Percentiles rank a stretch among this genome's conserved stretches.
phyloP scores from a whole-genome alignment of 73 alveolate genomes.

The Stentor roeselii region DNA sequence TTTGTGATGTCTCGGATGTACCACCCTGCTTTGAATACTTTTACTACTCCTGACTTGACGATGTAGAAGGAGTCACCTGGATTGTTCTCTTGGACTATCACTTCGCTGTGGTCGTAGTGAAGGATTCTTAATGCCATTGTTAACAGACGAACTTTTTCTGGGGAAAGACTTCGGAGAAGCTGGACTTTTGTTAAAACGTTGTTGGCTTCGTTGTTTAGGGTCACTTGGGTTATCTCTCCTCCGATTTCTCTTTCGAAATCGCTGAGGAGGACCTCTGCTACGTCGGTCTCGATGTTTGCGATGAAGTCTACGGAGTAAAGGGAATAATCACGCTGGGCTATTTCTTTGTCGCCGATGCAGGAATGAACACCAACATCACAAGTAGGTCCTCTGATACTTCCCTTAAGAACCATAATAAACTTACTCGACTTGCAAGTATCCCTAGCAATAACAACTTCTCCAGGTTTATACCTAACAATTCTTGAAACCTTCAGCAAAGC shows the following conservation, averaged over 20 bases:
- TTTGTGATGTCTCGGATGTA: constrained; percentile 50
- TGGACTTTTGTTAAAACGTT: constrained; percentile 34
- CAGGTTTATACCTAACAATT: constrained; percentile 24
- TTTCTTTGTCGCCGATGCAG: constrained; percentile 7
- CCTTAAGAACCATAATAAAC: background rate
- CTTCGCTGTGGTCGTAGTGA: constrained; percentile 41
- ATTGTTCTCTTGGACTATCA: constrained; percentile 66
- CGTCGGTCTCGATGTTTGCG: constrained; percentile 32
- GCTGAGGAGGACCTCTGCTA: background rate
- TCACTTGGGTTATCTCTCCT: background rate
- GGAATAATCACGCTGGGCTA: background rate
- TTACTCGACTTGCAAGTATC: constrained; percentile 34
- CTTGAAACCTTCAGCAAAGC: background rate
- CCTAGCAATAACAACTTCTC: constrained; percentile 45
- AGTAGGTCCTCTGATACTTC: background rate
- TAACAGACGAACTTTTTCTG: constrained; percentile 33
- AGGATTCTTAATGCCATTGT: constrained; percentile 33
- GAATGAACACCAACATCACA: background rate
- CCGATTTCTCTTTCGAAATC: background rate
- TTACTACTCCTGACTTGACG: constrained; percentile 55
- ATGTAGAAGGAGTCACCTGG: constrained; percentile 63
- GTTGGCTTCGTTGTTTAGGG: constrained; percentile 8
- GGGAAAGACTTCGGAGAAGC: constrained; percentile 36
- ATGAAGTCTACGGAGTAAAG: constrained; percentile 4
- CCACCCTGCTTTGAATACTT: constrained; percentile 33